Evolutionary conservation across 2,329 filamentous ascomycete genomes (phyloP).

Genomic region (Beauveria brongniartii): DNA sequence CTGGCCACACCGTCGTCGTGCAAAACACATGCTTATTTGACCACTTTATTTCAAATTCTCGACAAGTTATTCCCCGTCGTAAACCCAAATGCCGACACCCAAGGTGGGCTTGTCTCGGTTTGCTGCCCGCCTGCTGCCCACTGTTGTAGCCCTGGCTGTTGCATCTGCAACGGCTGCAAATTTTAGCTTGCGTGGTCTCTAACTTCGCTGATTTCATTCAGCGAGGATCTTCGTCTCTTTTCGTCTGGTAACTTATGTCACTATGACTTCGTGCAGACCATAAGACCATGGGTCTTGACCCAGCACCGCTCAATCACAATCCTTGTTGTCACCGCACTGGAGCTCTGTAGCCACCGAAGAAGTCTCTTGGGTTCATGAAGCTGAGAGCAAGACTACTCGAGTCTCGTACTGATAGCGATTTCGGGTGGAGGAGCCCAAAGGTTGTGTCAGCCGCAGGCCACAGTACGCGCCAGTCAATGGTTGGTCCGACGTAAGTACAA

Average conservation of each 20-base stretch:
- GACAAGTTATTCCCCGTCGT: background rate
- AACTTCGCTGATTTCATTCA: background rate
- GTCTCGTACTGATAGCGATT: background rate
- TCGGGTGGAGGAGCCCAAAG: background rate
- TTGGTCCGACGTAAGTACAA: background rate
- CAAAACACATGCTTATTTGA: background rate
- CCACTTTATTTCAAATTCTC: background rate
- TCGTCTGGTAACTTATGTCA: background rate
- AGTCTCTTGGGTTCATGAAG: background rate
- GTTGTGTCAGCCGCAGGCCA: background rate
- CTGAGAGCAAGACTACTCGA: background rate
- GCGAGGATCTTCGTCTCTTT: background rate
- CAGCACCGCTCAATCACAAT: background rate
- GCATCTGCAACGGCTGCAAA: background rate
- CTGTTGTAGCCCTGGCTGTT: background rate
- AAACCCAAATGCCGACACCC: background rate
- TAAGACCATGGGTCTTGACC: background rate
- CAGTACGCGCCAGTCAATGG: background rate
- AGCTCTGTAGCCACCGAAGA: background rate
- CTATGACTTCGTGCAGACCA: background rate
- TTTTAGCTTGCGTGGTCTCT: background rate
- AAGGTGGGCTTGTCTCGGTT: background rate
- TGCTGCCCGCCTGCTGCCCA: background rate
- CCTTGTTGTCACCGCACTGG: background rate
- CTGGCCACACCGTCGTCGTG: background rate